Evolutionary conservation across 805 yeast species (phyloP).

Genomic region (Maudiozyma turicensis): DNA sequence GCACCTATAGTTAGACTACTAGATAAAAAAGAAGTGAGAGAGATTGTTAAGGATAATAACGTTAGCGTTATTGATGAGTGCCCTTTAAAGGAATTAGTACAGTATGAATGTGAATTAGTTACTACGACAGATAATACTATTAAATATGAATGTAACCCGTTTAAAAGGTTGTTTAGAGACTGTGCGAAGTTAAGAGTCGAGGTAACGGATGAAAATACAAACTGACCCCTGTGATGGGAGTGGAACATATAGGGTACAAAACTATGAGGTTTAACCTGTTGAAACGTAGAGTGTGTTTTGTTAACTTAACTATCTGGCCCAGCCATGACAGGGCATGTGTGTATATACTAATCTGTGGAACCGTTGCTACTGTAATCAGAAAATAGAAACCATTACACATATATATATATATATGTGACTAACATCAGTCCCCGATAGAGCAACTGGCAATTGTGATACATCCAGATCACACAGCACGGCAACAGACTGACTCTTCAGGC

Average conservation of each 20-base stretch:
- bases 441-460: no score
- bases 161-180: conserved; percentile 37
- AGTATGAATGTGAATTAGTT: conserved; percentile 37
- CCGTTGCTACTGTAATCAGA: neutral
- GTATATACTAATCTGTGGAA: no score
- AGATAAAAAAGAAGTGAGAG: conserved; percentile 11
- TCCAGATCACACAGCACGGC: no score
- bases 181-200: conserved; percentile 18
- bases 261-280: no score
- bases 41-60: neutral
- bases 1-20: conserved; percentile 21
- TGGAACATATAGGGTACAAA: no score
- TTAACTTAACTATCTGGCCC: neutral
- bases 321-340: neutral
- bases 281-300: no score
- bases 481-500: no score
- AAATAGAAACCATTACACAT: no score
- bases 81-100: conserved; percentile 33
- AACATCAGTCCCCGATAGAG: no score
- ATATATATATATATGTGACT: no score
- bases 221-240: neutral
- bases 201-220: conserved; percentile 7
- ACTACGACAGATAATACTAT: conserved; percentile 24
- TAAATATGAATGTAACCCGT: conserved; percentile 38
- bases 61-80: conserved; percentile 13